These are phyloP conservation scores for Solidago caesia DNA, from an alignment of 129 eudicot species.

Conservation along the genomic window DNA sequence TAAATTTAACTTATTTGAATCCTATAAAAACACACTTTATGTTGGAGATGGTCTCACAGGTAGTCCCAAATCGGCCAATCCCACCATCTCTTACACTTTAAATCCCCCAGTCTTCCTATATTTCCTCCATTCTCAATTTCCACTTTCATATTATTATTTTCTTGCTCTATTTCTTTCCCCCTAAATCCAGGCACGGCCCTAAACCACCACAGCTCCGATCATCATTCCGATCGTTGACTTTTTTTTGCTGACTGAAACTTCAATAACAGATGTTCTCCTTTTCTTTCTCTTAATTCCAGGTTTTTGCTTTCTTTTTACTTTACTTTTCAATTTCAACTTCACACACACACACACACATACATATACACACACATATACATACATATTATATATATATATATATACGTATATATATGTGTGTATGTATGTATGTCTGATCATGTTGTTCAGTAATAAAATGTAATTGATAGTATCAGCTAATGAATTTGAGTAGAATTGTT, in stretches of 20 bases:
- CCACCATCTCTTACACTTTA: neutral
- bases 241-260: neutral
- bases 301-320: too few species aligned
- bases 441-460: neutral
- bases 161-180: neutral
- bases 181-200: neutral
- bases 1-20: too few species aligned
- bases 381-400: too few species aligned
- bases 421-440: too few species aligned
- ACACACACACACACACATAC: too few species aligned
- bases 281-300: neutral
- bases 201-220: neutral
- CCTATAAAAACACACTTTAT: too few species aligned
- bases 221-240: neutral
- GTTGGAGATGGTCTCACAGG: too few species aligned
- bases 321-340: too few species aligned
- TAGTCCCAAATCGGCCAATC: too few species aligned
- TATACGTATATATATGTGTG: too few species aligned
- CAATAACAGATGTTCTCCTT: neutral
- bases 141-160: neutral
- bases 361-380: too few species aligned
- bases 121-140: neutral
- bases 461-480: neutral
- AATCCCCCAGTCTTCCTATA: neutral
- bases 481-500: neutral